Base-by-base conservation (phyloP, 192 early-diverging fungal species). In the Coemansia sp. region DNA sequence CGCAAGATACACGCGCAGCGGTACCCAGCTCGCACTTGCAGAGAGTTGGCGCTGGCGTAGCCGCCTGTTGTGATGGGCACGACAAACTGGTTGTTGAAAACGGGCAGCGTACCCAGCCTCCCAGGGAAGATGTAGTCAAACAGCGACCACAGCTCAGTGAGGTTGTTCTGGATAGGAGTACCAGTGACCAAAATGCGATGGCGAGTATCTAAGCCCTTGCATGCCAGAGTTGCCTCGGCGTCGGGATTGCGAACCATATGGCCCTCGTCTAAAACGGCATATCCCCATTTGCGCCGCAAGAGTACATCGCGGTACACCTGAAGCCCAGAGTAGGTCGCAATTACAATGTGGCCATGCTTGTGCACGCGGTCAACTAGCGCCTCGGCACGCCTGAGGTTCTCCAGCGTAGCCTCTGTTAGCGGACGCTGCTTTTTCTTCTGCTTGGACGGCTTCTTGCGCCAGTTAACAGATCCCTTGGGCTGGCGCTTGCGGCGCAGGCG, bases 181-280 rank as follows among this genome's bases (percentile, higher is more conserved):
- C 91, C 91, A 3, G 86, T 88, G 6, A 91, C 81, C 34, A 93
- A 84, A 15, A 93, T 83, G 7, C 91, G 76, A 38, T 92, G 90
- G 0, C 86, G 75, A 11, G 88, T 91, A 58, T 85, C 65, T 2
- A 93, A 75, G 33, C 88, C 83, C 64, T 93, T 93, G 70, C 87
- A 87, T 11, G 76, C 64, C 36, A 89, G 42, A 4, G 84, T 97
- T 5, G 92, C 87, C 19, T 90, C 93, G 0, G 96, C 87, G 64
- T 98, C 94, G 0, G 94, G 95, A 59, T 98, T 98, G 35, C 94
- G 83, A 34, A 98, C 95, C 75, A 93, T 93, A 74, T 98, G 96
- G 3, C 96, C 96, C 75, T 98, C 96, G 65, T 98, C 96, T 32
- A 98, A 67, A 9, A 98, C 84, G 21, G 85, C 87, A 52, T 94